phyloP scores from a whole-genome alignment of 805 yeast species.

The Cyberlindnera veronae region DNA sequence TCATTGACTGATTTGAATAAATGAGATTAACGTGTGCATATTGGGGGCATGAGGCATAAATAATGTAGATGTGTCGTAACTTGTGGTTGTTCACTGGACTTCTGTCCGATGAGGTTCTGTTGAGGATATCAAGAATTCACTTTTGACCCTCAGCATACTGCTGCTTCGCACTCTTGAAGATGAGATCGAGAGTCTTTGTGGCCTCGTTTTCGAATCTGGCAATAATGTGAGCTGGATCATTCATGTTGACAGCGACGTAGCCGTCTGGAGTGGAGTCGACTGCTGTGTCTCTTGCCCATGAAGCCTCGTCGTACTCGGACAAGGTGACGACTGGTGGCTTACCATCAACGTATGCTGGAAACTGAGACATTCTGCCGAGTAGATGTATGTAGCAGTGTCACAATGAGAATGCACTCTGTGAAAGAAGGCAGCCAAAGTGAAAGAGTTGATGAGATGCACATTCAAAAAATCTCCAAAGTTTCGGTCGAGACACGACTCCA shows the following conservation, averaged over 20 bases:
- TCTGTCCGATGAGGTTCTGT: no score
- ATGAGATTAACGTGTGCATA: not conserved
- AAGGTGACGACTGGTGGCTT: conserved; percentile 45
- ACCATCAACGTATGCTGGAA: conserved; percentile 43
- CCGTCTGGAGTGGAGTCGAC: conserved; percentile 35
- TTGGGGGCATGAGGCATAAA: not conserved
- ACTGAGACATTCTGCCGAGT: conserved; percentile 20
- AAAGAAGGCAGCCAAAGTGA: not conserved
- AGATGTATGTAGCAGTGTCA: no score
- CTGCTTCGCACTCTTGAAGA: conserved; percentile 45
- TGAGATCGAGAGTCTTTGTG: conserved; percentile 36
- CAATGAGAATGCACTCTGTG: no score
- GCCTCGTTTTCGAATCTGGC: conserved; percentile 40
- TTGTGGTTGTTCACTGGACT: no score
- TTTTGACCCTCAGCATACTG: conserved; percentile 19
- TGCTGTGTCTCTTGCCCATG: conserved; percentile 50
- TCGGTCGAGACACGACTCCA: not conserved
- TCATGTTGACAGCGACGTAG: conserved; percentile 45
- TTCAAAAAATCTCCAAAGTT: conserved; percentile 35
- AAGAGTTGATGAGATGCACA: not conserved
- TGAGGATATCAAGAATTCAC: not conserved
- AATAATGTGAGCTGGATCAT: conserved; percentile 40
- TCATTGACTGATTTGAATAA: no score
- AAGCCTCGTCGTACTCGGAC: conserved; percentile 46
- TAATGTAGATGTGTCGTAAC: no score